phyloP scores from a whole-genome alignment of 768 basidiomycete genomes.

The Daedaleopsis sinensis region DNA sequence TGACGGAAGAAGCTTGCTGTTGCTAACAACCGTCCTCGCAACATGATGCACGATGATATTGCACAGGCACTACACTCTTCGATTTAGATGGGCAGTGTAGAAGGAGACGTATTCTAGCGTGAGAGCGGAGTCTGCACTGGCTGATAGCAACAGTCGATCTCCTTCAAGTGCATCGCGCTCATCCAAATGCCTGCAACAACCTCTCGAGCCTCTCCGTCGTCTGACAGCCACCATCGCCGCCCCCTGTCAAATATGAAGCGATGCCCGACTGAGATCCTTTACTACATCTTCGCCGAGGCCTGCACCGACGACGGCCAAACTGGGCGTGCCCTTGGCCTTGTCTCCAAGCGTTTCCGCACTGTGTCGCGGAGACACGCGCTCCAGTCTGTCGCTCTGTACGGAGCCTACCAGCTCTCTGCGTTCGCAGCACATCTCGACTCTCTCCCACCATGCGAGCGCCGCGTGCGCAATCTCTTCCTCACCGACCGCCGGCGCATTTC shows the following conservation, averaged over 20 bases:
- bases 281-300: slow-evolving; percentile 29
- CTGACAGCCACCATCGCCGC: too few species aligned
- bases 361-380: slow-evolving; percentile 14
- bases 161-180: too few species aligned
- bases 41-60: too few species aligned
- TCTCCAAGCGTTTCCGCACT: slow-evolving; percentile 30
- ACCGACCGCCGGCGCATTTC: slow-evolving; percentile 3
- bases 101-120: too few species aligned
- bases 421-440: slow-evolving; percentile 8
- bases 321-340: slow-evolving; percentile 30
- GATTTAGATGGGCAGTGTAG: too few species aligned
- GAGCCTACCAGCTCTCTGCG: slow-evolving; percentile 20
- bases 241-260: slow-evolving; percentile 15
- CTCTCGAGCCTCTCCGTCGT: too few species aligned
- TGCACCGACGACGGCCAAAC: slow-evolving; percentile 32
- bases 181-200: too few species aligned
- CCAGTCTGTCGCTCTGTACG: slow-evolving; percentile 32
- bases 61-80: too few species aligned
- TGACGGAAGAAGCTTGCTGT: too few species aligned
- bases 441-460: not conserved
- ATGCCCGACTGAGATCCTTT: slow-evolving; percentile 30
- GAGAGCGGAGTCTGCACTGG: too few species aligned
- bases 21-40: too few species aligned
- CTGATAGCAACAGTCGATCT: too few species aligned
- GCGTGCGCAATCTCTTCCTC: slow-evolving; percentile 4